Evolutionary conservation across 1,284 basidiomycete genomes (phyloP).

Genomic region (Tilletia setariae): DNA sequence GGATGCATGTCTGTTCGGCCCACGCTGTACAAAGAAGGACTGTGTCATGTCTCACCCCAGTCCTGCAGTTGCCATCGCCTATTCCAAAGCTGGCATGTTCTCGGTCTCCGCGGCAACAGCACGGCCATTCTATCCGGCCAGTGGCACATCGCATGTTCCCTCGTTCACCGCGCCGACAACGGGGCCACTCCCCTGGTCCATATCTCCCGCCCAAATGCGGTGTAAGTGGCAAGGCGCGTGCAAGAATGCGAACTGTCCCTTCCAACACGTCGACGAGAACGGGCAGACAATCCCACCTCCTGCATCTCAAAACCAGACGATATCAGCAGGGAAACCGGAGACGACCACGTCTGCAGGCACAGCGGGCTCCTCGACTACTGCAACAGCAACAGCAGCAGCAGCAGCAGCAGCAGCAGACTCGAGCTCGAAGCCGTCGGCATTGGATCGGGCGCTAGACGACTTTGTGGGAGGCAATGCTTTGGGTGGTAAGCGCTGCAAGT

Average conservation of each 20-base stretch:
- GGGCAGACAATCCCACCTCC: conserved; percentile 22
- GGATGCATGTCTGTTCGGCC: conserved; percentile 39
- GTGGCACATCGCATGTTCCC: background rate
- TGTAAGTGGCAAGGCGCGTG: conserved; percentile 30
- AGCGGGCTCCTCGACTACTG: too few species aligned
- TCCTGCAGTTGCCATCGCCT: conserved; percentile 37
- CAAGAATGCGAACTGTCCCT: conserved; percentile 29
- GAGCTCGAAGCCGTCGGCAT: conserved; percentile 3
- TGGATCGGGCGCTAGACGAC: conserved; percentile 10
- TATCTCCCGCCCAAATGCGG: background rate
- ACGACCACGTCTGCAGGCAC: background rate
- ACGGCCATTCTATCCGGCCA: background rate
- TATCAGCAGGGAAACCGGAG: too few species aligned
- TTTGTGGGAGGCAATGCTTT: background rate
- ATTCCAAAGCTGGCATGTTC: conserved; percentile 16
- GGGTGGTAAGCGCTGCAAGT: conserved; percentile 13
- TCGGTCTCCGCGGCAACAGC: background rate
- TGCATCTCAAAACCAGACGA: background rate
- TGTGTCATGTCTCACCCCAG: conserved; percentile 47
- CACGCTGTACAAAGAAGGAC: conserved; percentile 39
- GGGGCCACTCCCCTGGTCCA: background rate
- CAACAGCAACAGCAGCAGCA: background rate
- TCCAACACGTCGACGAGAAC: conserved; percentile 24
- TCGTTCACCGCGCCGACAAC: background rate
- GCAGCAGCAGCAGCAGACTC: too few species aligned